phyloP scores from a whole-genome alignment of 73 alveolate species.

The Paramecium biaurelia region DNA sequence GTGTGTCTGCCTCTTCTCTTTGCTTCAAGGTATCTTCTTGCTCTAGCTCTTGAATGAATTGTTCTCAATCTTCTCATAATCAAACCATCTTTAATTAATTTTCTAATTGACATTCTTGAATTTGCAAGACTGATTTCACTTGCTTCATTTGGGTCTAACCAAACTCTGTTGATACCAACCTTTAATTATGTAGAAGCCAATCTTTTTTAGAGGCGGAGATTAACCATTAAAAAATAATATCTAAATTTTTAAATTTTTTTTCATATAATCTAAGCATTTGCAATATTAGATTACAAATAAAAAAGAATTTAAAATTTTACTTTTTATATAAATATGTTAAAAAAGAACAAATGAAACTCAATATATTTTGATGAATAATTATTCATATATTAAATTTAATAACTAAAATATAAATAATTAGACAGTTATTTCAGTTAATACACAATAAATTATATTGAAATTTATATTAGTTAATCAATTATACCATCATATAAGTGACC shows the following conservation, averaged over 20 bases:
- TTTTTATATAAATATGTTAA: neutral
- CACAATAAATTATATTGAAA: neutral
- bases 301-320: neutral
- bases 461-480: neutral
- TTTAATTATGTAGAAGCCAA: slow-evolving; percentile 91
- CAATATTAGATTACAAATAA: neutral
- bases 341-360: neutral
- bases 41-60: slow-evolving; percentile 97
- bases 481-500: neutral
- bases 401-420: neutral
- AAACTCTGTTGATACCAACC: slow-evolving; percentile 93
- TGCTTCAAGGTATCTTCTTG: slow-evolving; percentile 83
- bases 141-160: slow-evolving; percentile 99
- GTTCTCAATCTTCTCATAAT: slow-evolving; percentile 93
- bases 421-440: neutral
- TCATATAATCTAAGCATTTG: neutral
- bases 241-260: slow-evolving; percentile 37
- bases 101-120: slow-evolving; percentile 91
- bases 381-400: neutral
- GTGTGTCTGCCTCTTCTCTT: slow-evolving; percentile 95
- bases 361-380: neutral
- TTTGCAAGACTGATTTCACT: slow-evolving; percentile 94
- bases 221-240: slow-evolving; percentile 75
- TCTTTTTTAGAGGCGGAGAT: slow-evolving; percentile 86
- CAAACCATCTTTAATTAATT: slow-evolving; percentile 95